Conservation (phyloP, 148 eudicot genomes). For the Suaeda aralocaspica region DNA sequence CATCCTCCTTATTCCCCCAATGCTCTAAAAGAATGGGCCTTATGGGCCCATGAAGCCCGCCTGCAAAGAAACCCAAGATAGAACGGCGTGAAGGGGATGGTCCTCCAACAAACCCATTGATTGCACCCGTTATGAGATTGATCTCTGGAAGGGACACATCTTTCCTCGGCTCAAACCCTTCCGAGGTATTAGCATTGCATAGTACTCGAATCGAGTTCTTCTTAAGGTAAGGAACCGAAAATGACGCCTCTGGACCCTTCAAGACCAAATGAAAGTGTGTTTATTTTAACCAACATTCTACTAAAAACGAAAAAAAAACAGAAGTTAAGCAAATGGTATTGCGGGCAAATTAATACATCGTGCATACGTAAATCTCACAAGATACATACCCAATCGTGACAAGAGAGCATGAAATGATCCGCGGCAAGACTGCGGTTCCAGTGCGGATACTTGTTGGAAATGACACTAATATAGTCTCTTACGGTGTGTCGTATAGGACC, state of each 20-base stretch:
- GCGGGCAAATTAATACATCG: neutral
- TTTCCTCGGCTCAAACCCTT: constrained; percentile 59
- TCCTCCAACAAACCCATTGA: constrained; percentile 50
- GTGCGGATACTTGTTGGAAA: constrained; percentile 47
- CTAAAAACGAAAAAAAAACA: neutral
- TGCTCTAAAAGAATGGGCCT: constrained; percentile 66
- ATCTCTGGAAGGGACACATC: constrained; percentile 81
- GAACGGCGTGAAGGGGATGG: constrained; percentile 66
- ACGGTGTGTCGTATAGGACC: constrained; percentile 43
- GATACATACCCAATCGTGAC: constrained; percentile 90
- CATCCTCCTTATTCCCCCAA: constrained; percentile 63
- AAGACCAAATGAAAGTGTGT: constrained; percentile 1
- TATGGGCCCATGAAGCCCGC: constrained; percentile 70
- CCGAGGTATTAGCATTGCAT: constrained; percentile 82
- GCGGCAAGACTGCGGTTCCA: constrained; percentile 80
- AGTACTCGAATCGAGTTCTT: constrained; percentile 63
- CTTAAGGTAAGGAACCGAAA: constrained; percentile 47
- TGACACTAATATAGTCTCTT: constrained; percentile 39
- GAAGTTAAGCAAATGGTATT: neutral
- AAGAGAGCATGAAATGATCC: constrained; percentile 80
- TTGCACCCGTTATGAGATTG: constrained; percentile 48
- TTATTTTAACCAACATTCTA: too few relatives aligned
- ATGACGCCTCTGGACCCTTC: constrained; percentile 72
- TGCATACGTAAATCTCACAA: too few relatives aligned
- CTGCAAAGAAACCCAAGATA: constrained; percentile 63